Evolutionary conservation across 306 rosid genomes (phyloP).

Genomic region (Leucaena leucocephala): DNA sequence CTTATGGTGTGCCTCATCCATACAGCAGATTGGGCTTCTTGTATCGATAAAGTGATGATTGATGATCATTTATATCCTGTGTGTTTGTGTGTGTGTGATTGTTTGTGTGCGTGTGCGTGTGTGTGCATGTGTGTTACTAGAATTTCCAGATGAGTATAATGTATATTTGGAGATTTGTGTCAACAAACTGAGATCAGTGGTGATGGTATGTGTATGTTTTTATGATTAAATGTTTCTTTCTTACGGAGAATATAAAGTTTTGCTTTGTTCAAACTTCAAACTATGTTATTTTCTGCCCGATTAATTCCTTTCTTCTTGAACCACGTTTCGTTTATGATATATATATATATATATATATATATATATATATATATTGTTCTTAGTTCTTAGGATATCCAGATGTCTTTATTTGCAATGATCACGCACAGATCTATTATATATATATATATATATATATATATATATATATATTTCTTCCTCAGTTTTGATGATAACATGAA

Average conservation of each 20-base stretch:
- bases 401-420: neutral
- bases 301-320: neutral
- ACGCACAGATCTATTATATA: neutral
- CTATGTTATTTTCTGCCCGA: neutral
- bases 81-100: no score
- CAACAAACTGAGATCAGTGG: neutral
- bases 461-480: neutral
- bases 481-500: neutral
- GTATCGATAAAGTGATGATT: slow-evolving; percentile 17
- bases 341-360: no score
- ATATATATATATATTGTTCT: no score
- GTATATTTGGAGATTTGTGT: slow-evolving; percentile 29
- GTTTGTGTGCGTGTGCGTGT: no score
- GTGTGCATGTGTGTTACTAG: neutral
- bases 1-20: slow-evolving; percentile 27
- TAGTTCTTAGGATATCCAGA: neutral
- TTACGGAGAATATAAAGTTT: neutral
- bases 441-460: neutral
- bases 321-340: neutral
- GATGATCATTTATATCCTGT: neutral
- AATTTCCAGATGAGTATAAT: neutral
- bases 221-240: neutral
- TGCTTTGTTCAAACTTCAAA: neutral
- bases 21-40: slow-evolving; percentile 16
- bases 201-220: neutral